Evolutionary conservation across 108 stramenopile species (phyloP).

Genomic region (Nannochloropsis oceanica): DNA sequence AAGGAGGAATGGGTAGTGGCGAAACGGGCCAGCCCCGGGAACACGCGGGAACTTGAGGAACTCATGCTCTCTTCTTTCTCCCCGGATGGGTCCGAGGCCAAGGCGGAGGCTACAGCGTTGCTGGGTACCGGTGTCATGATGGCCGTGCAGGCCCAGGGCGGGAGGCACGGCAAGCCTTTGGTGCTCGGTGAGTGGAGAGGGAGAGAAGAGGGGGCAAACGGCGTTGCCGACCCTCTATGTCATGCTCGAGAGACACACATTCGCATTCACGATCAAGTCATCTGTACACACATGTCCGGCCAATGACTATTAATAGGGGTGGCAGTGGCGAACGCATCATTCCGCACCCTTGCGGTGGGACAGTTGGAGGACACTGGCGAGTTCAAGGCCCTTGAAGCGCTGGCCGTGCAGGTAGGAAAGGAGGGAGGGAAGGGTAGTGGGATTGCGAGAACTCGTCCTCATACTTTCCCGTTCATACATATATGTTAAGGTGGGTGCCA

Average conservation of each 20-base stretch:
- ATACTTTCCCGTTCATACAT: not conserved
- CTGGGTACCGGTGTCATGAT: not conserved
- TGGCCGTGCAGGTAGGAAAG: not conserved
- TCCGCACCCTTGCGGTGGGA: not conserved
- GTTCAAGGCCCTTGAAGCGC: not conserved
- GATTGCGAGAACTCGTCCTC: not conserved
- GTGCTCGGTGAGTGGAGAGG: not conserved
- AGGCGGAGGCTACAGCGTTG: not conserved
- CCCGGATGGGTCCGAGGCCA: not conserved
- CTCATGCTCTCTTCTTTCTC: not conserved
- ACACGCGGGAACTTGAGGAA: not conserved
- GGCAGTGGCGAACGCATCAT: not conserved
- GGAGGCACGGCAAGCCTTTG: not conserved
- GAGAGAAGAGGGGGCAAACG: not conserved
- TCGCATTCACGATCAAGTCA: too few species aligned
- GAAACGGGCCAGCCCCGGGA: not conserved
- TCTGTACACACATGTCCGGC: too few species aligned
- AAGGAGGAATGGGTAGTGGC: not conserved
- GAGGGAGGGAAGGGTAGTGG: not conserved
- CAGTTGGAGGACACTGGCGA: not conserved
- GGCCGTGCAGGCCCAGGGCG: not conserved
- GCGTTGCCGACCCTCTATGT: not conserved
- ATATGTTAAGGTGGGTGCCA: not conserved
- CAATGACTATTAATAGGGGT: not conserved
- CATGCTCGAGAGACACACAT: too few species aligned